These are phyloP conservation scores for Boletus edulis DNA, from an alignment of 768 basidiomycete genomes.

Conservation along the genomic window DNA sequence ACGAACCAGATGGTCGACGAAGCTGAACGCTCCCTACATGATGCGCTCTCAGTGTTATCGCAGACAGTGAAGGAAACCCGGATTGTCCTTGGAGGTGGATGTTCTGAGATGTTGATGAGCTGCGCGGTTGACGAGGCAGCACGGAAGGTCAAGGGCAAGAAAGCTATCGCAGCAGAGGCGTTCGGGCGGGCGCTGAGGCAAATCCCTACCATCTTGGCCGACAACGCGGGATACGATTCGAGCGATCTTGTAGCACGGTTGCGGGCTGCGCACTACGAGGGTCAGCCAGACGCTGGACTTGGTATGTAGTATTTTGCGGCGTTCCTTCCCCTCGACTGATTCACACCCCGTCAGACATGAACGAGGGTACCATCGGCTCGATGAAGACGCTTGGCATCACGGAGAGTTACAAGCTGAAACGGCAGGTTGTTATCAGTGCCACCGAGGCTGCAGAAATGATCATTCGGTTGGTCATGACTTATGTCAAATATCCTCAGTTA, in stretches of 20 bases:
- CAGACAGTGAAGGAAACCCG: slow-evolving; percentile 98
- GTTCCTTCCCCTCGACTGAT: background rate
- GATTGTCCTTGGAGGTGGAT: slow-evolving; percentile 92
- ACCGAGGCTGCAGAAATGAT: slow-evolving; percentile 99
- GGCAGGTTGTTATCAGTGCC: slow-evolving; percentile 91
- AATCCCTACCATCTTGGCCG: slow-evolving; percentile 95
- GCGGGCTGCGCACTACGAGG: slow-evolving; percentile 92
- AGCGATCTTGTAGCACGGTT: slow-evolving; percentile 88
- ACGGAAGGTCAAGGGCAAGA: slow-evolving; percentile 85
- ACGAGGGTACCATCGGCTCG: slow-evolving; percentile 76
- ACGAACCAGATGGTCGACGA: slow-evolving; percentile 99
- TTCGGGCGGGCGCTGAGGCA: slow-evolving; percentile 87
- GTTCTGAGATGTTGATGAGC: slow-evolving; percentile 98
- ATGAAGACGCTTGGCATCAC: slow-evolving; percentile 89
- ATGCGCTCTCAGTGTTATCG: slow-evolving; percentile 94
- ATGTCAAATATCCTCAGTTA: background rate
- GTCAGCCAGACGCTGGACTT: slow-evolving; percentile 80
- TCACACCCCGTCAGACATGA: slow-evolving; percentile 66
- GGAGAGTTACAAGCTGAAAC: slow-evolving; percentile 96
- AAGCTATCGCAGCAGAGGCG: slow-evolving; percentile 91
- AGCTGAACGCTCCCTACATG: slow-evolving; percentile 95
- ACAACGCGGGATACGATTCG: slow-evolving; percentile 98
- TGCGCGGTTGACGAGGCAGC: slow-evolving; percentile 90
- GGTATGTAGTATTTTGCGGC: slow-evolving; percentile 47
- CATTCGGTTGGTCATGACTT: slow-evolving; percentile 58